phyloP scores from a whole-genome alignment of 306 rosid species.

The Echinosophora koreensis region DNA sequence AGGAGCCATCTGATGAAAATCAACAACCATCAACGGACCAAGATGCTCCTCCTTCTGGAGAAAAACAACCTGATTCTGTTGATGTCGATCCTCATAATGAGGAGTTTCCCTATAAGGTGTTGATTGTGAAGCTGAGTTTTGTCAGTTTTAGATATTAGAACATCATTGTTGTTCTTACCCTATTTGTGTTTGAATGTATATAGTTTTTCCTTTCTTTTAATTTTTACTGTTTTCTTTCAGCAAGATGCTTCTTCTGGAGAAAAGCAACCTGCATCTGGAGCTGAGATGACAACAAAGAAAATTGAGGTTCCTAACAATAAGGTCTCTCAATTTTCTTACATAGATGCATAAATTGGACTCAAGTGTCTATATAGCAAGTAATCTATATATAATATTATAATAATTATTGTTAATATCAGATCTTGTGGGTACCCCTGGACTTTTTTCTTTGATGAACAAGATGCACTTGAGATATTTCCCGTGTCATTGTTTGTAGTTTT shows the following conservation, averaged over 20 bases:
- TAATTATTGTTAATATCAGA: slow-evolving; percentile 15
- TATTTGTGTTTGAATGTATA: not conserved
- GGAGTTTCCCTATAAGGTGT: slow-evolving; percentile 78
- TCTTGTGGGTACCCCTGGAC: not conserved
- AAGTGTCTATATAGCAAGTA: not conserved
- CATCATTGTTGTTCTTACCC: not conserved
- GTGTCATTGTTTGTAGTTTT: not conserved
- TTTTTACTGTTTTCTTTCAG: slow-evolving; percentile 45
- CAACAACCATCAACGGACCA: slow-evolving; percentile 49
- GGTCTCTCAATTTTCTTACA: slow-evolving; percentile 52
- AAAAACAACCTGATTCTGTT: slow-evolving; percentile 47
- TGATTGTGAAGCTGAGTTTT: slow-evolving; percentile 29
- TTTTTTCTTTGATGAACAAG: not conserved
- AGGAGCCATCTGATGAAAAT: slow-evolving; percentile 59
- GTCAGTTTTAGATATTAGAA: not conserved
- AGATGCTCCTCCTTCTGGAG: slow-evolving; percentile 50
- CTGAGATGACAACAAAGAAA: slow-evolving; percentile 55
- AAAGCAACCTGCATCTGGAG: slow-evolving; percentile 51
- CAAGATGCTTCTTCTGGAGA: slow-evolving; percentile 52
- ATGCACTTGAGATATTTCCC: slow-evolving; percentile 2
- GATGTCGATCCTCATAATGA: slow-evolving; percentile 43
- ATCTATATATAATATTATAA: not conserved
- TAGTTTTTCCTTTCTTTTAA: not conserved
- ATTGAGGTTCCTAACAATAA: slow-evolving; percentile 95
- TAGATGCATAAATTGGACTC: not conserved